Percentiles rank a stretch among this genome's conserved stretches.
phyloP scores from a whole-genome alignment of 495 filamentous ascomycete species.

The Penicillium coffeae region DNA sequence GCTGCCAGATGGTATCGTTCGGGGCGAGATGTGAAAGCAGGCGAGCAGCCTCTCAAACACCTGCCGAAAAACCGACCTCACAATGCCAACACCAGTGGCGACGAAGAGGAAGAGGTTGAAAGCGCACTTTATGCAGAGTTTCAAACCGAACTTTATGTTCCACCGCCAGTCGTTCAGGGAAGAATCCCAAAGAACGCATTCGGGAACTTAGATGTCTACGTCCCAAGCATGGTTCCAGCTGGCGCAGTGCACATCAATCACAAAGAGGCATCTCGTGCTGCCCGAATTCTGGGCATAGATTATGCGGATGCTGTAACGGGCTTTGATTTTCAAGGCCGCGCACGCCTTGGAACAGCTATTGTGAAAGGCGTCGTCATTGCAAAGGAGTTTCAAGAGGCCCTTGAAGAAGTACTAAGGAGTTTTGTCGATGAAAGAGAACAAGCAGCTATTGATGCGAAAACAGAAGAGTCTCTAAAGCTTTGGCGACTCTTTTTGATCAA shows the following conservation, averaged over 20 bases:
- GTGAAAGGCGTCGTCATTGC: slow-evolving; percentile 74
- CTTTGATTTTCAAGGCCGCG: slow-evolving; percentile 75
- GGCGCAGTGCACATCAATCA: slow-evolving; percentile 72
- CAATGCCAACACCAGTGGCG: slow-evolving; percentile 34
- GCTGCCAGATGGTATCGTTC: slow-evolving; percentile 84
- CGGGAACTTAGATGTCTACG: slow-evolving; percentile 88
- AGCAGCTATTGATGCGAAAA: slow-evolving; percentile 53
- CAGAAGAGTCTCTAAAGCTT: slow-evolving; percentile 55
- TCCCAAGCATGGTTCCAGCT: slow-evolving; percentile 84
- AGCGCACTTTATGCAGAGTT: slow-evolving; percentile 63
- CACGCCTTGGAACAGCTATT: slow-evolving; percentile 72
- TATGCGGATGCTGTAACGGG: slow-evolving; percentile 86
- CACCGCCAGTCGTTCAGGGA: slow-evolving; percentile 72
- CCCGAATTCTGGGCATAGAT: slow-evolving; percentile 75
- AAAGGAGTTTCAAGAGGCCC: slow-evolving; percentile 62
- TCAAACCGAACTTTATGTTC: slow-evolving; percentile 72
- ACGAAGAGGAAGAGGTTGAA: slow-evolving; percentile 35
- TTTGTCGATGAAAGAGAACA: slow-evolving; percentile 59
- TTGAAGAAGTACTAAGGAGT: slow-evolving; percentile 61
- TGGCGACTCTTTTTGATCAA: slow-evolving; percentile 77
- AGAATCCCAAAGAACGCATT: slow-evolving; percentile 79
- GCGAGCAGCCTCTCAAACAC: slow-evolving; percentile 74
- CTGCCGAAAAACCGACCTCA: slow-evolving; percentile 45
- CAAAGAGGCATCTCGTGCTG: slow-evolving; percentile 65
- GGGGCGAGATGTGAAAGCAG: slow-evolving; percentile 68